Percentiles rank a stretch among this genome's conserved stretches.
Evolutionary conservation across 148 eudicot species (phyloP).

Genomic region (Heliosperma pusillum): DNA sequence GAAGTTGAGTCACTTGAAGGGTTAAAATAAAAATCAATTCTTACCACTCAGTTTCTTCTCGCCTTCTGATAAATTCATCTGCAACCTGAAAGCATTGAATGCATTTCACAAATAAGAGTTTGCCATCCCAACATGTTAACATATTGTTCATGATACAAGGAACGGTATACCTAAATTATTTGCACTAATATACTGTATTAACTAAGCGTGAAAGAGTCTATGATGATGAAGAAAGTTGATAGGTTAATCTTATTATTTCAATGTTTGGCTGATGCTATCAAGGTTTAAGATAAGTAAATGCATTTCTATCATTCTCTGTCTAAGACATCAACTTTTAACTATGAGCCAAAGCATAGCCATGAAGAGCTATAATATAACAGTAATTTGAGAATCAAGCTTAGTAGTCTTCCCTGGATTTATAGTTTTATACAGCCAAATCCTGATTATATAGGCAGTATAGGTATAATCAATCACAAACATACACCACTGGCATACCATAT

Average conservation of each 20-base stretch:
- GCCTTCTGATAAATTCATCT: slow-evolving; percentile 83
- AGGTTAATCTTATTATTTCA: neutral
- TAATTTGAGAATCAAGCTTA: neutral
- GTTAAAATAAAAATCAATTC: slow-evolving; percentile 8
- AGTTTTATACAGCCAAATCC: slow-evolving; percentile 2
- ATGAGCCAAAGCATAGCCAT: neutral
- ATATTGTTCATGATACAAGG: neutral
- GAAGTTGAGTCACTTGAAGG: neutral
- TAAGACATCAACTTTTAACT: neutral
- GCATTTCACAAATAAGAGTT: neutral
- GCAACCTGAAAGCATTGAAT: slow-evolving; percentile 58
- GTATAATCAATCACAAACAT: neutral
- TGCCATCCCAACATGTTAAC: neutral
- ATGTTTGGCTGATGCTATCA: neutral
- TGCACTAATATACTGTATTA: neutral
- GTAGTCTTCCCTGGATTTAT: neutral
- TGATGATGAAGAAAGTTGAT: neutral
- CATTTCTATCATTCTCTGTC: neutral
- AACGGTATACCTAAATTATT: neutral
- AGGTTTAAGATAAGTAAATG: slow-evolving; percentile 3
- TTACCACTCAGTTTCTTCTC: slow-evolving; percentile 95
- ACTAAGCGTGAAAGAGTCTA: neutral
- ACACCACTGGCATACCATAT: slow-evolving; percentile 43
- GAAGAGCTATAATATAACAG: neutral
- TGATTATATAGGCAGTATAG: neutral